These are phyloP conservation scores for Lichtheimia corymbifera DNA, from an alignment of 371 early-diverging fungal genomes.

Conservation along the genomic window DNA sequence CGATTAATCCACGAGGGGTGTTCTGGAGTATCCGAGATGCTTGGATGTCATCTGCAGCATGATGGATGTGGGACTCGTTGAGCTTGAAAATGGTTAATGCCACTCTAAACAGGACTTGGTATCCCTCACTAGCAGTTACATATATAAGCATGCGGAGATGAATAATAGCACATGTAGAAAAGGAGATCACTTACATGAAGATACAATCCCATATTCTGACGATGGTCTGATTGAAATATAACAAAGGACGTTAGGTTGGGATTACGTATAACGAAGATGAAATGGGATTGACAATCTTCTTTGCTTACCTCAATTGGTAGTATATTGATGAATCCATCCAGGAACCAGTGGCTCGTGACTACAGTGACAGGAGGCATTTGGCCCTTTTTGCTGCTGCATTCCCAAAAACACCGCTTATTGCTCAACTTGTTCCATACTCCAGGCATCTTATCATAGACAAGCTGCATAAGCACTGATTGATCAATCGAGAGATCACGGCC, in stretches of 20 bases:
- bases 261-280: no score
- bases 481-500: constrained; percentile 69
- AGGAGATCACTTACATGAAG: constrained; percentile 54
- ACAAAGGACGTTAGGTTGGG: no score
- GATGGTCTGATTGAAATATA: constrained; percentile 43
- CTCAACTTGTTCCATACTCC: constrained; percentile 54
- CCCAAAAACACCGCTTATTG: constrained; percentile 50
- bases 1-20: constrained; percentile 65
- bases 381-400: constrained; percentile 31
- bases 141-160: no score
- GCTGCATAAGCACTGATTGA: constrained; percentile 69
- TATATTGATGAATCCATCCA: constrained; percentile 76
- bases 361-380: constrained; percentile 68
- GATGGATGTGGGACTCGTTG: constrained; percentile 65
- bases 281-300: not conserved
- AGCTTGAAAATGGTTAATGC: constrained; percentile 73
- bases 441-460: constrained; percentile 61
- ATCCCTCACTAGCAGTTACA: constrained; percentile 59
- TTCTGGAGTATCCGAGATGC: constrained; percentile 62
- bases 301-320: constrained; percentile 66
- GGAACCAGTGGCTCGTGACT: constrained; percentile 82
- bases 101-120: constrained; percentile 72
- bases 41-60: constrained; percentile 61
- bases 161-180: no score
- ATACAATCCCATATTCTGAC: constrained; percentile 83